Evolutionary conservation across 495 filamentous ascomycete species (phyloP), one percentile per base, ranked within the genome.

Genomic region (Penicillium malachiteum): DNA sequence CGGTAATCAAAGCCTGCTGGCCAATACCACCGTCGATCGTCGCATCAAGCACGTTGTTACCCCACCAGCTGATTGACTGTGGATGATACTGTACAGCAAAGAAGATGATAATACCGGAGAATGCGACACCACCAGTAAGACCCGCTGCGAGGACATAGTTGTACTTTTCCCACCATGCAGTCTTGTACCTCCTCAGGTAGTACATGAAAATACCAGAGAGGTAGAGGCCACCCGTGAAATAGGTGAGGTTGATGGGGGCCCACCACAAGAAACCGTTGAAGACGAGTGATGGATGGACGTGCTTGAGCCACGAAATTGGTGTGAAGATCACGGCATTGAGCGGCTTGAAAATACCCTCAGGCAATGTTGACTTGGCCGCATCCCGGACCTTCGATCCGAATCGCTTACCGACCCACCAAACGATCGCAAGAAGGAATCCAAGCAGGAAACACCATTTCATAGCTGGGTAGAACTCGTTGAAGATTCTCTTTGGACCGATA

Each of bases 151-250:
- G 40, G 40, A 43, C 40, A 43, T 43, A 47, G 44, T 47, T 47
- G n/a, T 47, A 47, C 44, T 47, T 47, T 31, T 31, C 44, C 44
- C 44, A 47, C 44, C 44, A 47, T 33, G 5, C 4, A 18, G 40
- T 43, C 40, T 43, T 18, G 40, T 43, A 43, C 40, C 14, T 43
- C 14, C 16, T 21, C 6, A 43, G 14, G 40, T 43, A 43, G 14
- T 11, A 43, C 40, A 43, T 43, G 16, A 43, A 43, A 43, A 1
- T 7, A 43, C 14, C 40, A 18, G 40, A 43, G 18, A 43, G 1
- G 40, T 43, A 43, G 16, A 43, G 40, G 18, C 40, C 40, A 21
- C 40, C 40, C 40, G 3, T 7, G 40, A 43, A 43, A 0, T 43
- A 43, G 21, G 40, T 18, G 18, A 43, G 40, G 40, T 43, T 43